phyloP scores from a whole-genome alignment of 1,284 basidiomycete species.

The Mycena sp. region DNA sequence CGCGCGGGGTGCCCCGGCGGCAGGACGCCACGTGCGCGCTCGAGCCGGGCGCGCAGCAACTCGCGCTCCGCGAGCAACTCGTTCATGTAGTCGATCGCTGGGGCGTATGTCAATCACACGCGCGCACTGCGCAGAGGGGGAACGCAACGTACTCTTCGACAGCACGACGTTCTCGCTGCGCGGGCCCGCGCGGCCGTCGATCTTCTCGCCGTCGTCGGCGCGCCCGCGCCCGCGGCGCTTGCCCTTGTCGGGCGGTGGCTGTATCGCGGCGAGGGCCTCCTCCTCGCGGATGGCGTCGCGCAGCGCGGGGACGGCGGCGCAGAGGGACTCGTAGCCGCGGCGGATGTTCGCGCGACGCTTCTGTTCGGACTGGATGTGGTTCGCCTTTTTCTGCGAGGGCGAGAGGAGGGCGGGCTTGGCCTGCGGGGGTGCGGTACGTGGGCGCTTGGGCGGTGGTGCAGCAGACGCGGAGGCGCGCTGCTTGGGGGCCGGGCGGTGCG shows the following conservation, averaged over 20 bases:
- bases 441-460: too few relatives aligned
- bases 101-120: constrained; percentile 13
- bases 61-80: constrained; percentile 67
- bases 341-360: constrained; percentile 93
- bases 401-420: constrained; percentile 66
- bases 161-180: constrained; percentile 88
- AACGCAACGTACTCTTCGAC: constrained; percentile 73
- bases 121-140: constrained; percentile 5
- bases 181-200: constrained; percentile 84
- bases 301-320: constrained; percentile 81
- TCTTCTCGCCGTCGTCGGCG: constrained; percentile 54
- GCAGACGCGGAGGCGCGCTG: too few relatives aligned
- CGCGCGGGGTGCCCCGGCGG: constrained; percentile 66
- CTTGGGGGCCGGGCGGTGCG: constrained; percentile 14
- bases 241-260: not conserved
- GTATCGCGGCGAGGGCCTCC: constrained; percentile 50
- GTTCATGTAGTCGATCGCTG: constrained; percentile 87
- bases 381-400: constrained; percentile 90
- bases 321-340: constrained; percentile 86
- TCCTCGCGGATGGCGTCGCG: constrained; percentile 78
- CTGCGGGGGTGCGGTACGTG: constrained; percentile 12
- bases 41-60: constrained; percentile 63
- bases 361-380: constrained; percentile 91
- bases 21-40: constrained; percentile 64
- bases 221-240: constrained; percentile 28